A percentile compares a stretch with the other conserved stretches of the same genome.
Evolutionary conservation across 1,284 basidiomycete species (phyloP).

Genomic region (Pseudozyma thailandica): DNA sequence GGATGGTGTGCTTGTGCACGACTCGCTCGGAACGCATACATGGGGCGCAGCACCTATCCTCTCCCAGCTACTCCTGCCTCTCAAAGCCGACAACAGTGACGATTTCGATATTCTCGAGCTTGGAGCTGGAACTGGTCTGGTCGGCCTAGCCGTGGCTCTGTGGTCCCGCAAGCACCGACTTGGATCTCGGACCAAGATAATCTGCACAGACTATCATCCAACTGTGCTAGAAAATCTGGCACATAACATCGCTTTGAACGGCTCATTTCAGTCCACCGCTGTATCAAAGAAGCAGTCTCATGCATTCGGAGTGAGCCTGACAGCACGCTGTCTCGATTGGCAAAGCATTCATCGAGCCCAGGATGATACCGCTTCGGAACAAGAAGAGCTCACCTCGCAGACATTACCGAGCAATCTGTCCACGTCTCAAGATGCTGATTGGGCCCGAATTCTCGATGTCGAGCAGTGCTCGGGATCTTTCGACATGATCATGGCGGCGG

Average conservation of each 20-base stretch:
- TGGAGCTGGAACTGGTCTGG: constrained; percentile 63
- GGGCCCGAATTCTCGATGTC: constrained; percentile 12
- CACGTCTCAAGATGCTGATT: not conserved
- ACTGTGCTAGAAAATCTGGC: constrained; percentile 55
- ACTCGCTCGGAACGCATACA: constrained; percentile 59
- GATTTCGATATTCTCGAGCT: constrained; percentile 56
- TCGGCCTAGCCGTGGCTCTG: constrained; percentile 50
- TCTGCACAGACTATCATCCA: constrained; percentile 61
- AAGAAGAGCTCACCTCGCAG: constrained; percentile 43
- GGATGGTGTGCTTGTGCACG: constrained; percentile 53
- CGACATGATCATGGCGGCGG: constrained; percentile 58
- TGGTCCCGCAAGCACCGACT: constrained; percentile 12
- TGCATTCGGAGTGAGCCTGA: constrained; percentile 9
- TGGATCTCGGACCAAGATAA: constrained; percentile 7
- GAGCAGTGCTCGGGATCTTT: constrained; percentile 15
- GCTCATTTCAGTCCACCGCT: no score
- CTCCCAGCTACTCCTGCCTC: constrained; percentile 48
- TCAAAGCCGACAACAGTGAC: not conserved
- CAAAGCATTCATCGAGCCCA: constrained; percentile 37
- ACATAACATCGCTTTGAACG: constrained; percentile 46
- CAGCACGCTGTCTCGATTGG: constrained; percentile 57
- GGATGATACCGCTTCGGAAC: not conserved
- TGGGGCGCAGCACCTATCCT: constrained; percentile 64
- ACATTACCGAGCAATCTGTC: constrained; percentile 35
- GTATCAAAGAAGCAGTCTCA: no score